These are phyloP conservation scores for Aureobasidium sp. DNA, from an alignment of 2,329 filamentous ascomycete species.

Conservation along the genomic window DNA sequence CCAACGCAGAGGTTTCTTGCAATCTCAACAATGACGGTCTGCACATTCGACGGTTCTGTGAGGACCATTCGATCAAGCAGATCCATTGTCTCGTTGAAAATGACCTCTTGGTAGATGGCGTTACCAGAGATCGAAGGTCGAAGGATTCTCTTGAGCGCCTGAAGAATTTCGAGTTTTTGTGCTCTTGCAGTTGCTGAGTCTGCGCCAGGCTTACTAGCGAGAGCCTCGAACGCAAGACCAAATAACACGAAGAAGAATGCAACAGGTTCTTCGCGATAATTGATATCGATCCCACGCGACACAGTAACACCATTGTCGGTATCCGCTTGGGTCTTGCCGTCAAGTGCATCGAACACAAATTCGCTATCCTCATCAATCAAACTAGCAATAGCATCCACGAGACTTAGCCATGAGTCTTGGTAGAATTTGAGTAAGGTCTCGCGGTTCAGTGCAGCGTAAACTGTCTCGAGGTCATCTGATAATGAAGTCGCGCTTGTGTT, in stretches of 20 bases:
- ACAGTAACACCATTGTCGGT: constrained; percentile 18
- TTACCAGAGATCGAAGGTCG: constrained; percentile 91
- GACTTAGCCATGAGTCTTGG: constrained; percentile 91
- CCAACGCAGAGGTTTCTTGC: constrained; percentile 81
- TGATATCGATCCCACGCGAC: constrained; percentile 58
- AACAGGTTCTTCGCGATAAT: constrained; percentile 94
- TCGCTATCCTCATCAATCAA: constrained; percentile 96
- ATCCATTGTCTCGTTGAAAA: constrained; percentile 97
- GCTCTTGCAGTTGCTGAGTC: constrained; percentile 24
- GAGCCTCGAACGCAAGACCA: constrained; percentile 88
- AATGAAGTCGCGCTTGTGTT: constrained; percentile 62
- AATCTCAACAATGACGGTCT: constrained; percentile 89
- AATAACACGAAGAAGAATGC: constrained; percentile 99
- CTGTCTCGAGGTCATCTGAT: constrained; percentile 80
- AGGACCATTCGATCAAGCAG: constrained; percentile 85
- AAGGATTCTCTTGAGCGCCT: constrained; percentile 88
- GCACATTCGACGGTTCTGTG: constrained; percentile 81
- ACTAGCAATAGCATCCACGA: constrained; percentile 95
- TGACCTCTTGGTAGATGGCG: constrained; percentile 89
- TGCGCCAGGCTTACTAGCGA: constrained; percentile 69
- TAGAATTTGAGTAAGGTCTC: constrained; percentile 94
- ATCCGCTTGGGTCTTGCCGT: constrained; percentile 57
- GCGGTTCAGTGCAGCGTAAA: constrained; percentile 89
- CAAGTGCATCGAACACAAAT: constrained; percentile 92
- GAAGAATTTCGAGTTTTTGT: constrained; percentile 64